Evolutionary conservation across 2,329 filamentous ascomycete species (phyloP).

Genomic region (Phoma sp.): DNA sequence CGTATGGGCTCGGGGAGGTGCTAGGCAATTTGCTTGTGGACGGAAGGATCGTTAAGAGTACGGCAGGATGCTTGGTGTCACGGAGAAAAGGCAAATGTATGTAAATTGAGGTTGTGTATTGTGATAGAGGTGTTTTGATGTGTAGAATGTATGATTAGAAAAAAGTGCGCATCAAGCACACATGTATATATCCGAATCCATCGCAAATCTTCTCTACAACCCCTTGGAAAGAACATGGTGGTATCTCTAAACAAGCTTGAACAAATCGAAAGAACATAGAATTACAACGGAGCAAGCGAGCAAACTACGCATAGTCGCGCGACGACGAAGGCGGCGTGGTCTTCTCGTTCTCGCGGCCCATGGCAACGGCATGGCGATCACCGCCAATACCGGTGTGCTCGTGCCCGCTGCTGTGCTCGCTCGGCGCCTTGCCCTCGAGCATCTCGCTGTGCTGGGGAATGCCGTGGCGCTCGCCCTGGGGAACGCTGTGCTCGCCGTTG

Average conservation of each 20-base stretch:
- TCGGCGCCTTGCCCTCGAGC: conserved; percentile 62
- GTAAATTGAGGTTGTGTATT: too few species aligned
- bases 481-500: conserved; percentile 64
- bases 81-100: neutral
- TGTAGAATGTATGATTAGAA: conserved; percentile 10
- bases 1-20: too few species aligned
- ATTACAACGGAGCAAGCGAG: neutral
- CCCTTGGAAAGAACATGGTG: conserved; percentile 14
- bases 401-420: conserved; percentile 51
- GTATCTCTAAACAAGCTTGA: conserved; percentile 19
- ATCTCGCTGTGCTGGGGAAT: conserved; percentile 73
- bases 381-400: conserved; percentile 58
- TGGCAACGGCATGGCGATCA: conserved; percentile 59
- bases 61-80: neutral
- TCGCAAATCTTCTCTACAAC: conserved; percentile 1
- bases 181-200: conserved; percentile 1
- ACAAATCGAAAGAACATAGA: conserved; percentile 8
- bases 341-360: conserved; percentile 51
- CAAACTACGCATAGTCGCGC: conserved; percentile 11
- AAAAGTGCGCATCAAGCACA: conserved; percentile 15
- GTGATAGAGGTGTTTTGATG: neutral
- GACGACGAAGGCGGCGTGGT: conserved; percentile 14
- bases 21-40: neutral
- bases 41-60: neutral
- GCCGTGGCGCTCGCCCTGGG: conserved; percentile 71